A percentile compares a stretch with the other conserved stretches of the same genome.
These are phyloP conservation scores for Petasospora fabianii DNA, from an alignment of 1,139 yeast genomes.

Conservation along the genomic window DNA sequence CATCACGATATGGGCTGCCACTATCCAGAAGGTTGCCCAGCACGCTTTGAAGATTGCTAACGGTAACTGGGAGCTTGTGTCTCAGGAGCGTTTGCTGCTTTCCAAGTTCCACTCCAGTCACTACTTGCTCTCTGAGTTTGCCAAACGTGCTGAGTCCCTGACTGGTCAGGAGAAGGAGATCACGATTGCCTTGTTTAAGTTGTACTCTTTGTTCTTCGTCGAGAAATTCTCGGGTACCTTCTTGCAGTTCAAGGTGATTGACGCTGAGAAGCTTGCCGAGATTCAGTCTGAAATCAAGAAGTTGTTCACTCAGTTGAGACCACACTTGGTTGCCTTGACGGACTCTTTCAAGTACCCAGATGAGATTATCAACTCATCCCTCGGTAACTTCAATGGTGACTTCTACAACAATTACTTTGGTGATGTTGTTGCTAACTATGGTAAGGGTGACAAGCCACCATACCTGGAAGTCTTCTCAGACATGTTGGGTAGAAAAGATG, in stretches of 20 bases:
- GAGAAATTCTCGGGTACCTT: constrained; percentile 77
- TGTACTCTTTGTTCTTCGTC: constrained; percentile 68
- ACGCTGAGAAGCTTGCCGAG: constrained; percentile 42
- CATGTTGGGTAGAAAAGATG: constrained; percentile 47
- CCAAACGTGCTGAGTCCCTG: constrained; percentile 28
- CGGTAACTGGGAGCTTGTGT: constrained; percentile 51
- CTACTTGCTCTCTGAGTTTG: constrained; percentile 36
- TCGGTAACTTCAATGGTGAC: constrained; percentile 84
- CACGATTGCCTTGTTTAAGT: constrained; percentile 46
- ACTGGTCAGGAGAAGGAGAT: constrained; percentile 34
- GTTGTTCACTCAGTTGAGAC: constrained; percentile 51
- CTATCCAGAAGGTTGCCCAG: constrained; percentile 33
- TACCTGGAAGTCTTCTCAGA: constrained; percentile 49
- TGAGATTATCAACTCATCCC: constrained; percentile 78
- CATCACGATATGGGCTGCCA: constrained; percentile 42
- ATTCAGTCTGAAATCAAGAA: constrained; percentile 45
- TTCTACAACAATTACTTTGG: constrained; percentile 77
- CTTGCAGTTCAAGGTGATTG: constrained; percentile 60
- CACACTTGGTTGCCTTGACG: constrained; percentile 76
- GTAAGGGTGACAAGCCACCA: constrained; percentile 55
- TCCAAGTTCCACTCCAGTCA: constrained; percentile 64
- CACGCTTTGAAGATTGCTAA: constrained; percentile 37
- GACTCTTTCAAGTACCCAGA: constrained; percentile 88
- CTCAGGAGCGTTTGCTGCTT: constrained; percentile 54
- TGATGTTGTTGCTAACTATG: constrained; percentile 44